Evolutionary conservation across 768 basidiomycete species (phyloP), one percentile per base, ranked within the genome.

Genomic region (Dacryopinax primogenitus): DNA sequence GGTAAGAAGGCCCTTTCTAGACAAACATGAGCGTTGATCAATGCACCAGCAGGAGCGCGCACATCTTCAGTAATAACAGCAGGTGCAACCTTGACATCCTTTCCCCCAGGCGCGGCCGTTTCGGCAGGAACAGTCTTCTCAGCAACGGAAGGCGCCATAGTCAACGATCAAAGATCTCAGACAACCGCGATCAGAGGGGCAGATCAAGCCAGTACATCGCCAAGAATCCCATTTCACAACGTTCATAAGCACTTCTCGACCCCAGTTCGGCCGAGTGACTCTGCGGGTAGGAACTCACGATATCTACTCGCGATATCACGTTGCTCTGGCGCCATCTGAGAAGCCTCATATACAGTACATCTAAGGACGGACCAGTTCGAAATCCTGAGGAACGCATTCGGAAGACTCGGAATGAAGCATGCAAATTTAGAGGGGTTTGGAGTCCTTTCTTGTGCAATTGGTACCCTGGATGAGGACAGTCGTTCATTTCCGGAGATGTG

Each of bases 1-100:
- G 81, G 68, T 83, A 80, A 11, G 79, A 76, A 18, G 78, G 76
- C 0, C 75, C 79, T 66, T 79, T 72, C 73, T 74, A 64, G 4
- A 36, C 3, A 58, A 34, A 7, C 11, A 15, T 39, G 12, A 39
- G 37, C 67, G 51, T 74, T 62, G 18, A 11, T 11, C n/a, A 44
- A 65, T 9, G 35, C 33, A 61, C 11, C n/a, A 61, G 11, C n/a
- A n/a, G n/a, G n/a, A n/a, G n/a, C n/a, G n/a, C 4, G 32, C 51
- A 30, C 18, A 58, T 30, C 26, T 58, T 30, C 51, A 28, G 26
- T 6, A 3, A 4, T 15, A 15, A 3, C 51, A 23, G 51, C 26
- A 2, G 26, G 26, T 4, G 3, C 51, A 6, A 18, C 51, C 51
- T 58, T 58, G 15, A 58, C 51, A 18, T 3, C 18, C 15, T 30